Base-by-base conservation (phyloP, 1,284 basidiomycete species). In the Pholiota adiposa region DNA sequence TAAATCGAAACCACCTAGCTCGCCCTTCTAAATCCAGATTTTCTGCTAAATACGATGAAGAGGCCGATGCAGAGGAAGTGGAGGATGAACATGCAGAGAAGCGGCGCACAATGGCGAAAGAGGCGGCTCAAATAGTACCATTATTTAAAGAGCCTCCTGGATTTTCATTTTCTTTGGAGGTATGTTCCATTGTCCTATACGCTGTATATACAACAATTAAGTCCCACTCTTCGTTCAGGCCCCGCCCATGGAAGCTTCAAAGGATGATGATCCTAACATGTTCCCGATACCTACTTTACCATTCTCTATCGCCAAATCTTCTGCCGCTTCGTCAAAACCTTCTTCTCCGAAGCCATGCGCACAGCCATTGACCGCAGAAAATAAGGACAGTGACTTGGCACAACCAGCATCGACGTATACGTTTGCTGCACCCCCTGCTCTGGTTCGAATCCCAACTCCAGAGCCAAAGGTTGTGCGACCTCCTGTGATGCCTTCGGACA, bases 101-200 rank as follows among this genome's bases (percentile, higher is more conserved):
- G 61, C 82, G 82, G 46, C 71, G 75, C 41, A 75, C 78, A 56
- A 71, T 71, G 54, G 71, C 83, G 11, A 82, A 85, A 60, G 83
- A 85, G 67, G 80, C 80, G 11, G 78, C 81, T 18, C 83, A 80
- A 69, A 79, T 78, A 56, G 76, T 73, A 12, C 85, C 87, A 1
- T 72, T 77, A 9, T 91, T 88, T 69, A 77, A 85, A 46, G 76
- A 87, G 23, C 84, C 88, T n/a, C 70, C 77, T 52, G 83, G 81
- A 1, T 92, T 92, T 72, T 84, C 78, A 51, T 92, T 92, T 66
- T 82, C 86, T 1, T 83, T 84, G 64, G 82, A 84, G 68, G 86
- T 88, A 68, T 67, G 86, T 77, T 27, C 33, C 59, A 41, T 27
- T 61, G 7, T n/a, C n/a, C n/a, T 34, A 51, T 49, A 12, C 36